A percentile compares a stretch with the other conserved stretches of the same genome.
phyloP scores from a whole-genome alignment of 192 early-diverging fungal species.

The Lunasporangiospora selenospora region DNA sequence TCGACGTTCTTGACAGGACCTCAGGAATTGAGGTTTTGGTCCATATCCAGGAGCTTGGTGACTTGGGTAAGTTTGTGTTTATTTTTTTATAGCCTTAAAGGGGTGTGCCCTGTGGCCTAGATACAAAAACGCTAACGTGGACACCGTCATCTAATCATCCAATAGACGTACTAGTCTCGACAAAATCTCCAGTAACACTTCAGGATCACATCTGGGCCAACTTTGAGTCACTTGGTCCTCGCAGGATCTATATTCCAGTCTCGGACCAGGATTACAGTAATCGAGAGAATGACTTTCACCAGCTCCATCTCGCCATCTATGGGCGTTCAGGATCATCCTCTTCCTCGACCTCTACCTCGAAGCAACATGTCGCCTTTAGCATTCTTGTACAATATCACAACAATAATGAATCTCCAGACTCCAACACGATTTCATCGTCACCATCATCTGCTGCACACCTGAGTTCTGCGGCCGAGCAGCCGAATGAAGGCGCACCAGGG shows the following conservation, averaged over 20 bases:
- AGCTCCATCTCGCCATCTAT: slow-evolving; percentile 51
- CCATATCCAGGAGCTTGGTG: slow-evolving; percentile 23
- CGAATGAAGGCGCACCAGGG: slow-evolving; percentile 18
- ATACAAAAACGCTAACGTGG: background rate
- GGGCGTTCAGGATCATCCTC: slow-evolving; percentile 17
- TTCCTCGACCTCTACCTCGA: slow-evolving; percentile 4
- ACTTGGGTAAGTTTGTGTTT: slow-evolving; percentile 5
- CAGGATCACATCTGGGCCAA: slow-evolving; percentile 56
- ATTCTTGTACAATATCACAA: slow-evolving; percentile 22
- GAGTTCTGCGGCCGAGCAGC: slow-evolving; percentile 7
- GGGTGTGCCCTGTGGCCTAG: background rate
- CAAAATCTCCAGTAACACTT: slow-evolving; percentile 35
- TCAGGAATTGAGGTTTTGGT: slow-evolving; percentile 30
- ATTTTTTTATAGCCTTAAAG: background rate
- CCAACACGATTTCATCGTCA: background rate
- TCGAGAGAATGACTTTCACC: slow-evolving; percentile 18
- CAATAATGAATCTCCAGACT: slow-evolving; percentile 9
- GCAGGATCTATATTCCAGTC: slow-evolving; percentile 37
- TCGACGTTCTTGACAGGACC: slow-evolving; percentile 22
- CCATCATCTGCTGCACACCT: background rate
- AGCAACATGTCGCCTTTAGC: background rate
- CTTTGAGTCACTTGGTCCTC: slow-evolving; percentile 34
- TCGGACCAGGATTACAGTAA: slow-evolving; percentile 45
- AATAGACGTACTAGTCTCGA: slow-evolving; percentile 52
- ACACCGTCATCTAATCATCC: background rate